Evolutionary conservation across 495 filamentous ascomycete genomes (phyloP), one percentile per base, ranked within the genome.

Genomic region (Podospora anserina): DNA sequence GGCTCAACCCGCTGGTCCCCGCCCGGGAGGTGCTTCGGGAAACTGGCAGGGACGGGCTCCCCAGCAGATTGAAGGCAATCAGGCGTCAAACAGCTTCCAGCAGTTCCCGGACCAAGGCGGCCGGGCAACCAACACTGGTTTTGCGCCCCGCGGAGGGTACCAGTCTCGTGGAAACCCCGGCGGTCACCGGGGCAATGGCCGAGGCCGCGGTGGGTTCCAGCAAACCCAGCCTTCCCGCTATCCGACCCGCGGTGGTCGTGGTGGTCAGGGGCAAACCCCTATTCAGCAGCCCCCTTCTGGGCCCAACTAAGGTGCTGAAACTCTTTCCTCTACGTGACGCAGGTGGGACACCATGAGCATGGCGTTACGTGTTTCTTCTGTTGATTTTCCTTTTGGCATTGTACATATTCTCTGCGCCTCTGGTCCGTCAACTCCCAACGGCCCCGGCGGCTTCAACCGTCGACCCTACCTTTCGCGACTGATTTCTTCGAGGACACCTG

Each of bases 241-340:
- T 68, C 78, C 79, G 63, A 80, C 77, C 63, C 77, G 78, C 32
- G 80, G 80, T 27, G 79, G 81, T 60, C 78, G 82, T 32, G 82
- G 81, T n/a, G 71, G 69, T 61, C 72, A 79, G 58, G 70, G 71
- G n/a, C 72, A 73, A 61, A 68, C 57, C 5, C 74, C 72, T 54
- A 20, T 65, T n/a, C 79, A 79, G 65, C 62, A 75, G n/a, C 76
- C 66, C 2, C 71, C 72, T 63, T 44, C 67, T 5, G 74, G 77
- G 69, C 76, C 7, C 7, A 49, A 49, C 39, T 49, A 49, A 79
- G 69, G 66, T 68, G n/a, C 30, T 19, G 53, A 75, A 70, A 71
- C 20, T 28, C 54, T 34, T 65, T 66, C 66, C 58, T 30, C 9
- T 30, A 9, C 66, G 57, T 54, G 58, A 11, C 13, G 64, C 44